These are phyloP conservation scores for Rhizodiscina lignyota DNA, from an alignment of 495 filamentous ascomycete species.

Conservation along the genomic window DNA sequence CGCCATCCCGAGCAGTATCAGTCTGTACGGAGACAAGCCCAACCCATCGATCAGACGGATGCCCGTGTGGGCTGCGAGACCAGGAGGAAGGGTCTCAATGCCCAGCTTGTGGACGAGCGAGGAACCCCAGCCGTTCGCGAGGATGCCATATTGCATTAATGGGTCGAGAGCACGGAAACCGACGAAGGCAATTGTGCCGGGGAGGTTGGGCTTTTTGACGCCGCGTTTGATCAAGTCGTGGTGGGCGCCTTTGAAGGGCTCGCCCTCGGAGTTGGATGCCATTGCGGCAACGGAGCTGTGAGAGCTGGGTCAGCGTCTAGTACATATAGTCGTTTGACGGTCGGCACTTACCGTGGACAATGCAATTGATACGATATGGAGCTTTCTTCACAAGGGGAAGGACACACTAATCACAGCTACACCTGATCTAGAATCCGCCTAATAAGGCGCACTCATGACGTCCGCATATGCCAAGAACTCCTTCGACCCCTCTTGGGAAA, in stretches of 20 bases:
- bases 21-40: slow-evolving; percentile 23
- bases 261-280: too few species aligned
- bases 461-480: too few species aligned
- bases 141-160: slow-evolving; percentile 38
- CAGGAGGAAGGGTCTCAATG: slow-evolving; percentile 15
- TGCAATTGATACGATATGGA: too few species aligned
- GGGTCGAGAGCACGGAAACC: slow-evolving; percentile 38
- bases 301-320: too few species aligned
- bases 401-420: too few species aligned
- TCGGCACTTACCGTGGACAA: too few species aligned
- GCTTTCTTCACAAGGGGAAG: too few species aligned
- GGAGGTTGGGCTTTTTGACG: slow-evolving; percentile 21
- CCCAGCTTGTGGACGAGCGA: slow-evolving; percentile 17
- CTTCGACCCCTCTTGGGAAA: too few species aligned
- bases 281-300: too few species aligned
- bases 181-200: slow-evolving; percentile 37
- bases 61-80: slow-evolving; percentile 18
- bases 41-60: slow-evolving; percentile 16
- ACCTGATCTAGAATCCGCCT: too few species aligned
- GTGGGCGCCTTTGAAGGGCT: not conserved
- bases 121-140: slow-evolving; percentile 19
- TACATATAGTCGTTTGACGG: too few species aligned
- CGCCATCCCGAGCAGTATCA: slow-evolving; percentile 32
- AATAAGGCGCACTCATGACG: too few species aligned
- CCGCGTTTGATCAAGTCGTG: slow-evolving; percentile 18